phyloP scores from a whole-genome alignment of 768 basidiomycete genomes.

The Mycena haematopus region DNA sequence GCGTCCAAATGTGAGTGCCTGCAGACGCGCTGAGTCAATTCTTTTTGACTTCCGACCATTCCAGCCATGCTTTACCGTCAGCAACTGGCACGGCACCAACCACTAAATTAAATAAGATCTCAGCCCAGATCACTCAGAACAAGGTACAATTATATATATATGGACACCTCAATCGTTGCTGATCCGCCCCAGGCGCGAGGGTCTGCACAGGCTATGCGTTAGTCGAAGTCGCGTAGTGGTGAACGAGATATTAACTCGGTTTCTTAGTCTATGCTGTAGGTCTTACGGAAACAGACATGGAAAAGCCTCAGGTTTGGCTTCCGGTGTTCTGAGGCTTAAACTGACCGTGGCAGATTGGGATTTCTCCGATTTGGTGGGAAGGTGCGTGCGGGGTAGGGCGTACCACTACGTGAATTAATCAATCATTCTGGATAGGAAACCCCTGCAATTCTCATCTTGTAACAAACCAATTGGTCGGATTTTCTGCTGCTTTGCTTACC shows the following conservation, averaged over 20 bases:
- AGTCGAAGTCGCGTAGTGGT: slow-evolving; percentile 34
- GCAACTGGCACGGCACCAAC: slow-evolving; percentile 31
- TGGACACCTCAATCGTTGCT: slow-evolving; percentile 2
- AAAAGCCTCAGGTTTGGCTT: slow-evolving; percentile 74
- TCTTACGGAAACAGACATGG: slow-evolving; percentile 78
- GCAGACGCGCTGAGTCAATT: neutral
- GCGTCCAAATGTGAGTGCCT: slow-evolving; percentile 63
- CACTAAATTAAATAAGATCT: slow-evolving; percentile 74
- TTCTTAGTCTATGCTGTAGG: slow-evolving; percentile 80
- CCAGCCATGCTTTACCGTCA: slow-evolving; percentile 54
- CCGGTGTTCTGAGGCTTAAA: slow-evolving; percentile 12
- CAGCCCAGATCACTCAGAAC: slow-evolving; percentile 75
- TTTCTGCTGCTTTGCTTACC: neutral
- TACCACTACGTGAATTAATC: neutral
- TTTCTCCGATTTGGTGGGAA: slow-evolving; percentile 93
- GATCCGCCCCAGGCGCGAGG: slow-evolving; percentile 57
- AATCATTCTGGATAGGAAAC: slow-evolving; percentile 58
- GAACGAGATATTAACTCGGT: neutral
- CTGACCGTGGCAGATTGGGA: slow-evolving; percentile 67
- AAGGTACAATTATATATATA: slow-evolving; percentile 54
- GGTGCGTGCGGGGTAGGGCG: slow-evolving; percentile 61
- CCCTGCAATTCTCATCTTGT: slow-evolving; percentile 88
- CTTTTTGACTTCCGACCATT: neutral
- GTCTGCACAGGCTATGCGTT: slow-evolving; percentile 88
- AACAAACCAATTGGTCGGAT: slow-evolving; percentile 30